phyloP scores from a whole-genome alignment of 1,139 yeast species.

The Diutina ranongensis region DNA sequence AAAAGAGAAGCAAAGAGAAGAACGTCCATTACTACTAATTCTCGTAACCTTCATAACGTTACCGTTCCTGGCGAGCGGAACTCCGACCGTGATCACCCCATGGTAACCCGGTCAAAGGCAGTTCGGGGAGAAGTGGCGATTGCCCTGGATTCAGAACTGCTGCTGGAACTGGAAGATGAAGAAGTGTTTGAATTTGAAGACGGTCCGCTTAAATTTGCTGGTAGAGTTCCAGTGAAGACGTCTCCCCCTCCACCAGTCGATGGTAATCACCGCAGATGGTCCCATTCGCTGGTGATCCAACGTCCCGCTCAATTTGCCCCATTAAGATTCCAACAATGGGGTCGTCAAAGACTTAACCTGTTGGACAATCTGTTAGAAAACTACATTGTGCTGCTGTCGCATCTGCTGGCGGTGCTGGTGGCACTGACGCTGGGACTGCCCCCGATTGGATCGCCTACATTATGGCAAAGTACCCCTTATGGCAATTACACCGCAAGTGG shows the following conservation, averaged over 20 bases:
- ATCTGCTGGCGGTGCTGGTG: slow-evolving; percentile 25
- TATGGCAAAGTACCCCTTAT: neutral
- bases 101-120: neutral
- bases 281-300: slow-evolving; percentile 11
- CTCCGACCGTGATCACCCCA: neutral
- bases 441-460: neutral
- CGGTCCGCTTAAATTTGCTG: slow-evolving; percentile 22
- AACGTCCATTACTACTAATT: slow-evolving; percentile 43
- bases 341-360: slow-evolving; percentile 30
- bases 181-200: slow-evolving; percentile 5
- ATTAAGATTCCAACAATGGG: slow-evolving; percentile 22
- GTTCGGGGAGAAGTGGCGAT: slow-evolving; percentile 6
- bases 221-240: slow-evolving; percentile 30
- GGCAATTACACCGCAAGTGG: slow-evolving; percentile 4
- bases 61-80: slow-evolving; percentile 29
- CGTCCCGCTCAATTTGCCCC: slow-evolving; percentile 14
- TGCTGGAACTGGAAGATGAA: slow-evolving; percentile 29
- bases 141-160: slow-evolving; percentile 25
- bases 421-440: slow-evolving; percentile 17
- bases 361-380: slow-evolving; percentile 30
- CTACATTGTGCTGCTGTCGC: slow-evolving; percentile 30
- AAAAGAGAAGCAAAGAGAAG: slow-evolving; percentile 18
- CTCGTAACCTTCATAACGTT: slow-evolving; percentile 33
- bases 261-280: slow-evolving; percentile 14
- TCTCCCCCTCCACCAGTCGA: slow-evolving; percentile 24